Evolutionary conservation across 495 filamentous ascomycete genomes (phyloP).

Genomic region (Clavariopsis aquatica): DNA sequence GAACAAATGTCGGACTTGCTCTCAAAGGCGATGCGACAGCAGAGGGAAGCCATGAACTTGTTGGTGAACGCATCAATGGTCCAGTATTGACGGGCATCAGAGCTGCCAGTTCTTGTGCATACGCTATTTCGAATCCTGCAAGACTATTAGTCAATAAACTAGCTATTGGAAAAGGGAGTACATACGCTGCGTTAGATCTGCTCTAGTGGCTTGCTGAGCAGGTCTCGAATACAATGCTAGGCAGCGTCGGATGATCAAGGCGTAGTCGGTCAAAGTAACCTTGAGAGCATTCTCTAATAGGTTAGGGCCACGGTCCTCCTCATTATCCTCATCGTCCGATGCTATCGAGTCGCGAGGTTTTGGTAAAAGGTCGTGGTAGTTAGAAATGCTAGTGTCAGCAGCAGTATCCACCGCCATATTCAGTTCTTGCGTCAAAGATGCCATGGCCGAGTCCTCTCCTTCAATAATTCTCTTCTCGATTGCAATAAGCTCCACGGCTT

Average conservation of each 20-base stretch:
- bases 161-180: conserved; percentile 1
- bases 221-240: conserved; percentile 65
- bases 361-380: conserved; percentile 73
- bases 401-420: conserved; percentile 68
- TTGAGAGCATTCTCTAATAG: conserved; percentile 80
- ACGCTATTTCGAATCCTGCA: conserved; percentile 62
- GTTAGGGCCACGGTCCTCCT: conserved; percentile 55
- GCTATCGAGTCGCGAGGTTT: conserved; percentile 47
- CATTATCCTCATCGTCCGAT: conserved; percentile 46
- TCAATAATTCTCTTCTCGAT: conserved; percentile 75
- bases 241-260: conserved; percentile 80
- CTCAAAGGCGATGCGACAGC: conserved; percentile 19
- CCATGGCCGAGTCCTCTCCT: conserved; percentile 66
- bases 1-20: conserved; percentile 20
- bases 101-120: conserved; percentile 60
- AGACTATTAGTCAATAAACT: conserved; percentile 14
- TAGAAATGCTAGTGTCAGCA: conserved; percentile 68
- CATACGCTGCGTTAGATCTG: conserved; percentile 52
- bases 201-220: conserved; percentile 60
- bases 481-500: conserved; percentile 78
- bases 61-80: conserved; percentile 27
- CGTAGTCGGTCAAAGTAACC: conserved; percentile 85
- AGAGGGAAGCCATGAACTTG: conserved; percentile 44
- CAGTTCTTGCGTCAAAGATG: conserved; percentile 70
- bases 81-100: conserved; percentile 44